These are phyloP conservation scores for Rachicladosporium sp. DNA, from an alignment of 2,329 filamentous ascomycete genomes.

Conservation along the genomic window DNA sequence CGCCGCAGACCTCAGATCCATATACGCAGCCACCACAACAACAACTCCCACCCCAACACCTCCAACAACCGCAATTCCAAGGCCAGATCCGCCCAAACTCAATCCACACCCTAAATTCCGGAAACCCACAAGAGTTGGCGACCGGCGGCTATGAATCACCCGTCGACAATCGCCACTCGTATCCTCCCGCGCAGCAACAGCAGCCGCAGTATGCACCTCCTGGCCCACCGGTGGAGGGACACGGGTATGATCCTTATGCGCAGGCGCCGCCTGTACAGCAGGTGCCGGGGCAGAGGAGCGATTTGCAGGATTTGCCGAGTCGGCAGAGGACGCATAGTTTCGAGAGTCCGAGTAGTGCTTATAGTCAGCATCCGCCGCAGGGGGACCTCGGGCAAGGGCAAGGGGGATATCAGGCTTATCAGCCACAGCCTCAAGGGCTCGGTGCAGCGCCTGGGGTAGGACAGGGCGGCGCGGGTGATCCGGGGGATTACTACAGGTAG, in stretches of 20 bases:
- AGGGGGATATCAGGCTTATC: constrained; percentile 20
- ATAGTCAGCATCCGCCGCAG: constrained; percentile 7
- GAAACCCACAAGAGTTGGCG: constrained; percentile 35
- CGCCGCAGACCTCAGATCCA: constrained; percentile 11
- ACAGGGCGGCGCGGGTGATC: constrained; percentile 11
- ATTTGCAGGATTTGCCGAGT: constrained; percentile 12
- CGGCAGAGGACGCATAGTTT: constrained; percentile 19
- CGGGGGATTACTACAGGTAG: constrained; percentile 24
- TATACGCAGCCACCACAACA: too few species aligned
- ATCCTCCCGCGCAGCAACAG: constrained; percentile 13
- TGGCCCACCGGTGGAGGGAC: neutral
- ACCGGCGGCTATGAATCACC: constrained; percentile 36
- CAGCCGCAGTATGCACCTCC: neutral
- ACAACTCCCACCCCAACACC: too few species aligned
- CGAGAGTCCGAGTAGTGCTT: constrained; percentile 18
- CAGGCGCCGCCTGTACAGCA: constrained; percentile 9
- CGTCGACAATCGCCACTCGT: constrained; percentile 31
- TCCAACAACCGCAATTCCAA: constrained; percentile 13
- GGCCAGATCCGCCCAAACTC: constrained; percentile 26
- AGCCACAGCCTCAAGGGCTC: constrained; percentile 14
- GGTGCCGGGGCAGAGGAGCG: constrained; percentile 11
- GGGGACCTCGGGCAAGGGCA: neutral
- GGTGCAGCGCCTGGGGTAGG: constrained; percentile 11
- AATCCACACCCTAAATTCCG: constrained; percentile 27
- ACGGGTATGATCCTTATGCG: constrained; percentile 13